These are phyloP conservation scores for Leishmania turanica DNA, from an alignment of 208 protist species.

Conservation along the genomic window DNA sequence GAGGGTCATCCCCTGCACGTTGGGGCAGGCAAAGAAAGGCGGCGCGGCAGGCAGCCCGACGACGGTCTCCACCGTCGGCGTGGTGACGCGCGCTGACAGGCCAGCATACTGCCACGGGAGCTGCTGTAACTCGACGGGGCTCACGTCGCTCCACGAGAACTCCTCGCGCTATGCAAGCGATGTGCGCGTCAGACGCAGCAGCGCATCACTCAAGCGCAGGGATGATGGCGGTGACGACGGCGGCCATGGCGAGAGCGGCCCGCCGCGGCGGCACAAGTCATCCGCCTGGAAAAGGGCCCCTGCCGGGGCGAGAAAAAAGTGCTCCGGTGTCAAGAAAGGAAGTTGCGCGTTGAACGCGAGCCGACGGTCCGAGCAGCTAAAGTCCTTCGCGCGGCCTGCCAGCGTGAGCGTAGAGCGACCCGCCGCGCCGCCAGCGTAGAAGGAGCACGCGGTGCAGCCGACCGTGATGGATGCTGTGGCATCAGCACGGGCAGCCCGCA, in stretches of 20 bases:
- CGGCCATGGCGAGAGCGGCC: neutral
- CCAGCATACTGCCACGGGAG: conserved; percentile 54
- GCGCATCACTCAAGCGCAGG: conserved; percentile 10
- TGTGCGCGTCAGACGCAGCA: conserved; percentile 10
- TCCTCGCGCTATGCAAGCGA: neutral
- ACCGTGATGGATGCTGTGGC: neutral
- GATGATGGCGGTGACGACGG: conserved; percentile 1
- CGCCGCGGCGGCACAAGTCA: neutral
- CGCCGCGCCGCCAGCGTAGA: conserved; percentile 95
- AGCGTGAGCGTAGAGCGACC: conserved; percentile 63
- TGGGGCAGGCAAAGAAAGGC: conserved; percentile 20
- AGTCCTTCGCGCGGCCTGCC: conserved; percentile 89
- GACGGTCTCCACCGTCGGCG: conserved; percentile 9
- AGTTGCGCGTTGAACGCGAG: conserved; percentile 90
- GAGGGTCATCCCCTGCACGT: conserved; percentile 85
- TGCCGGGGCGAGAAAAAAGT: conserved; percentile 60
- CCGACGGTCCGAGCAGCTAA: conserved; percentile 88
- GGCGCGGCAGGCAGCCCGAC: conserved; percentile 15
- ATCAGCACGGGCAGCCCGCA: neutral
- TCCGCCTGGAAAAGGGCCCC: conserved; percentile 25
- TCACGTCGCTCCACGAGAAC: conserved; percentile 59
- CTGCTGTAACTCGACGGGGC: conserved; percentile 46
- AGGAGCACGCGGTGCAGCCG: conserved; percentile 46
- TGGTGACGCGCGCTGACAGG: conserved; percentile 33
- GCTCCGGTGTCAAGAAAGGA: conserved; percentile 92